Conservation (phyloP, 768 basidiomycete genomes). For the Tricholomella constricta region DNA sequence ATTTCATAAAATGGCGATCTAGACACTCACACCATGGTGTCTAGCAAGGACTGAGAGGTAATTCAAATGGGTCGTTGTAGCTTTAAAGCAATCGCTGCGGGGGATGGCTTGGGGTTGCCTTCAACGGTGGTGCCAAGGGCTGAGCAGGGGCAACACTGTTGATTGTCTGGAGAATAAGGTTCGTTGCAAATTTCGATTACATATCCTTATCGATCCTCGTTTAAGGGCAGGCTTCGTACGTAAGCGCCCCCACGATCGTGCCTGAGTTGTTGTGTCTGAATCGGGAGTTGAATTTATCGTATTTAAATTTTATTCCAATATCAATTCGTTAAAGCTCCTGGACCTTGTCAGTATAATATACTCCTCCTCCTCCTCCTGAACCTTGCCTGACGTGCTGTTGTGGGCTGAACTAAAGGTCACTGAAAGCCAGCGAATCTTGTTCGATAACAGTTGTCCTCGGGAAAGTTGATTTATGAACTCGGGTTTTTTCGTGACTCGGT, state of each 20-base stretch:
- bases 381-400: no score
- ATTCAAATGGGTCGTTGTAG: slow-evolving; percentile 20
- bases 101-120: slow-evolving; percentile 26
- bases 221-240: slow-evolving; percentile 36
- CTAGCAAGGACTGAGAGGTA: slow-evolving; percentile 41
- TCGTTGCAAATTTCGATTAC: slow-evolving; percentile 27
- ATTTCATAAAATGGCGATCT: slow-evolving; percentile 11
- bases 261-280: no score
- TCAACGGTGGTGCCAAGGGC: slow-evolving; percentile 29
- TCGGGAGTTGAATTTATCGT: no score
- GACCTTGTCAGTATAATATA: no score
- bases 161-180: slow-evolving; percentile 39
- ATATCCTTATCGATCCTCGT: slow-evolving; percentile 42
- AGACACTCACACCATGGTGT: slow-evolving; percentile 79
- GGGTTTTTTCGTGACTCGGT: no score
- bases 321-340: no score
- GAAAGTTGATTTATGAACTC: no score
- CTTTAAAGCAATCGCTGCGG: slow-evolving; percentile 28
- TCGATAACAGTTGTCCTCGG: no score
- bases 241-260: slow-evolving; percentile 2
- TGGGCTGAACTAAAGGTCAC: no score
- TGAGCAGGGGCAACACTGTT: slow-evolving; percentile 33
- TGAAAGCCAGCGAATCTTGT: no score
- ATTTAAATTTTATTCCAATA: no score
- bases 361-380: no score